Base-by-base conservation (phyloP, 148 eudicot species). In the Heliosperma pusillum region DNA sequence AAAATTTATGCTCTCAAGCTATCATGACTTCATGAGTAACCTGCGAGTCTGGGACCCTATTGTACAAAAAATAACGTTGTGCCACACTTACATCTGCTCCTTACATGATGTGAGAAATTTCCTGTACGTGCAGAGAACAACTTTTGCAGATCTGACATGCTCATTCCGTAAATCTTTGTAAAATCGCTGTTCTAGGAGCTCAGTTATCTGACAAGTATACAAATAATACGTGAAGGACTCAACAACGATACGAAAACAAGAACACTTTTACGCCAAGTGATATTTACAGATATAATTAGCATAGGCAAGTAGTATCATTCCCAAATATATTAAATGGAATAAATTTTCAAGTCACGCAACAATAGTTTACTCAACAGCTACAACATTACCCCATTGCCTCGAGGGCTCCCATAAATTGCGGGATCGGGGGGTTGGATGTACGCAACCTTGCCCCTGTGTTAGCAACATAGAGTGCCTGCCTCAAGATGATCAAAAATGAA, bases 101-200 rank as follows among this genome's bases (percentile, higher is more conserved):
- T 89, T 92, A 82, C 97, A 92, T 80, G 96, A 80, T 58, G 90
- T 82, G 74, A 90, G 74, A 82, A 92, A 82, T 85, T 85, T 92
- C 83, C 89, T 84, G 82, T 90, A 92, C 69, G 90, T 72, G 72
- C 88, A 84, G 66, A 86, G 70, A 74, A 90, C 96, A 81, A 85
- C 83, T 80, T 88, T 89, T 74, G 82, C 97, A 52, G 93, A 88
- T 72, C 91, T 93, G 69, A 86, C 64, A 71, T 87, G 83, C 72
- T 86, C 88, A 81, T 83, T 88, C 76, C 97, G 83, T 86, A 90
- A 84, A 81, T 92, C 93, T 81, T 92, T 92, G 88, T 92, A 92
- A 85, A 86, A 90, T 76, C 88, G 84, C 78, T 90, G 97, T 70
- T 90, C 96, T 27, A 92, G 78, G 83, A 80, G 85, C 29, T 89